Evolutionary conservation across 371 early-diverging fungal genomes (phyloP).

Genomic region (Mortierella sp.): DNA sequence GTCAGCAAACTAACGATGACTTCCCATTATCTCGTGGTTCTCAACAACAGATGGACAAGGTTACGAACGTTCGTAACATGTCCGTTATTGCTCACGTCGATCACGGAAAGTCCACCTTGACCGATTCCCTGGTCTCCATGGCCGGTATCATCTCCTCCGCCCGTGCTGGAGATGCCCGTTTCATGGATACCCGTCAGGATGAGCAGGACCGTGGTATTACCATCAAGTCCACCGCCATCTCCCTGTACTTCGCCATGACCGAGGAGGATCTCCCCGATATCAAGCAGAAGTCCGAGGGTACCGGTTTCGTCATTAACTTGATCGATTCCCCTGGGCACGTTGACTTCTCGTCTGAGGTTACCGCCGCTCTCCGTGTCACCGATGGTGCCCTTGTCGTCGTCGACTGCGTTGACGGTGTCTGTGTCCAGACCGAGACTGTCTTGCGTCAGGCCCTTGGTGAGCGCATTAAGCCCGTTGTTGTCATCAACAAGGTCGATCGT

Average conservation of each 20-base stretch:
- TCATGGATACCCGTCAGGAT: constrained; percentile 99
- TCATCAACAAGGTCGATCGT: constrained; percentile 99
- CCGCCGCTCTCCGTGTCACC: constrained; percentile 99
- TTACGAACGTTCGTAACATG: constrained; percentile 99
- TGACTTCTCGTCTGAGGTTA: constrained; percentile 99
- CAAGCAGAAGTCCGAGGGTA: constrained; percentile 94
- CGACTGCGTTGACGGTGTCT: constrained; percentile 99
- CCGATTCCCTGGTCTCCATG: constrained; percentile 98
- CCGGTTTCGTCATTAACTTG: constrained; percentile 99
- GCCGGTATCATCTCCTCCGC: constrained; percentile 99
- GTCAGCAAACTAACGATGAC: not conserved
- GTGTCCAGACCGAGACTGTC: constrained; percentile 99
- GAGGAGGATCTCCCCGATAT: constrained; percentile 90
- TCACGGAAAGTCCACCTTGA: constrained; percentile 97
- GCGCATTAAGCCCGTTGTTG: constrained; percentile 98
- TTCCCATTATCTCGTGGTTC: not conserved
- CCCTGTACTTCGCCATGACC: constrained; percentile 97
- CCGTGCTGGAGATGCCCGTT: constrained; percentile 98
- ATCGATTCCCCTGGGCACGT: constrained; percentile 99
- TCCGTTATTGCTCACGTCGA: constrained; percentile 99
- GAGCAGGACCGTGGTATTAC: constrained; percentile 99
- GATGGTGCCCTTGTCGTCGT: constrained; percentile 99
- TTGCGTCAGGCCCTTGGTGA: constrained; percentile 99
- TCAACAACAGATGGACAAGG: constrained; percentile 64
- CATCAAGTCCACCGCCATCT: constrained; percentile 99